These are phyloP conservation scores for Ophiostoma piceae DNA, from an alignment of 2,329 filamentous ascomycete genomes.

Conservation along the genomic window DNA sequence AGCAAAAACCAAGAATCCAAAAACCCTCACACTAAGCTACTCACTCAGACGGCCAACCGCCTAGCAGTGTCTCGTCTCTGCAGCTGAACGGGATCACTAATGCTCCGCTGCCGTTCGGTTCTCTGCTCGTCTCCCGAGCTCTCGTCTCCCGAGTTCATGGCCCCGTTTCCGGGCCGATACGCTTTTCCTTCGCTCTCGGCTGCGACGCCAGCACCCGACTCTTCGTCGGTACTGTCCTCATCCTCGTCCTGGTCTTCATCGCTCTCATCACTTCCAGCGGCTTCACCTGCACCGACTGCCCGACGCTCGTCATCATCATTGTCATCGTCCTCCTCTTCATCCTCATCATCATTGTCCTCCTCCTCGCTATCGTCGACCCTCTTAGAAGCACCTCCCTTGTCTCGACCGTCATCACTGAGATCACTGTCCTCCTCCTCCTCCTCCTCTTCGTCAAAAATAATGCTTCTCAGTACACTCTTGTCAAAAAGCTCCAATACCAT, in stretches of 20 bases:
- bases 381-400: conserved; percentile 27
- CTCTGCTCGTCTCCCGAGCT: conserved; percentile 48
- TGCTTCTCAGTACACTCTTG: conserved; percentile 74
- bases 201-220: background rate
- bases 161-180: background rate
- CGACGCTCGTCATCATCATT: background rate
- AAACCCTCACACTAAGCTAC: background rate
- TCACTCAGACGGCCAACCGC: conserved; percentile 14
- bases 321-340: conserved; percentile 26
- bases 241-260: conserved; percentile 17
- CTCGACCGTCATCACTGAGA: conserved; percentile 31
- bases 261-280: background rate
- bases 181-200: background rate
- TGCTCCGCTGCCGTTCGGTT: conserved; percentile 33
- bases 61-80: conserved; percentile 25
- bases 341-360: conserved; percentile 21
- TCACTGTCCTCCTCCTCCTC: conserved; percentile 52
- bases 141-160: conserved; percentile 51
- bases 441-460: conserved; percentile 71
- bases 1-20: background rate
- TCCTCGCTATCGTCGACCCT: conserved; percentile 28
- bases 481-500: conserved; percentile 95
- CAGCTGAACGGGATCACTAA: conserved; percentile 35
- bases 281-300: conserved; percentile 21
- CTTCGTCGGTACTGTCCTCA: background rate